These are phyloP conservation scores for Sporisorium scitamineum DNA, from an alignment of 1,284 basidiomycete species.

Conservation along the genomic window DNA sequence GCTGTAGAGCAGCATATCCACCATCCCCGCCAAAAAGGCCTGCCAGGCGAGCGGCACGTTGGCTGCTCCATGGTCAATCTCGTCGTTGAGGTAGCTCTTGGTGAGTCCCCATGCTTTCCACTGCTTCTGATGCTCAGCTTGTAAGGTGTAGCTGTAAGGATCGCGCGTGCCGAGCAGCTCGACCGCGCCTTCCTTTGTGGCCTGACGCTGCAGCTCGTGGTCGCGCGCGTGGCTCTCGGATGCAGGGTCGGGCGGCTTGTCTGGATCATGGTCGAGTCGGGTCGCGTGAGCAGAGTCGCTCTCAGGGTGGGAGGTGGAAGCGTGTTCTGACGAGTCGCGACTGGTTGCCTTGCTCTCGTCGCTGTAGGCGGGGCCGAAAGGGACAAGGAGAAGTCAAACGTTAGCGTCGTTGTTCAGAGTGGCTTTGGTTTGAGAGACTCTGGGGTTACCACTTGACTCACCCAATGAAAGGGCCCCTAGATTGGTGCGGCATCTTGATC, in stretches of 20 bases:
- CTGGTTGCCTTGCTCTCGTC: constrained; percentile 18
- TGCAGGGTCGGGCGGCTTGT: constrained; percentile 25
- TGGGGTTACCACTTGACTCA: constrained; percentile 10
- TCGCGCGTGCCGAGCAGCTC: constrained; percentile 38
- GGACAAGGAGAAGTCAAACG: not conserved
- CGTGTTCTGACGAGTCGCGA: constrained; percentile 4
- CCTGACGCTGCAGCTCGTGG: constrained; percentile 34
- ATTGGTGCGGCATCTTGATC: not conserved
- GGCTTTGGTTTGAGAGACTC: not conserved
- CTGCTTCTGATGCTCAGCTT: constrained; percentile 16
- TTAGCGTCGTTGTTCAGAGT: not conserved
- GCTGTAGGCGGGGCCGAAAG: constrained; percentile 11
- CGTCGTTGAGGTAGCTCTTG: constrained; percentile 48
- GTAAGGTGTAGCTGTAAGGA: constrained; percentile 30
- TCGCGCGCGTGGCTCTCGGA: constrained; percentile 25
- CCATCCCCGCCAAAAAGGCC: constrained; percentile 56
- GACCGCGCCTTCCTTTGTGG: constrained; percentile 38
- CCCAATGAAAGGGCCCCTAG: constrained; percentile 39
- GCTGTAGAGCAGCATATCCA: constrained; percentile 59
- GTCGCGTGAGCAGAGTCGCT: not conserved
- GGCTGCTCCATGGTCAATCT: constrained; percentile 52
- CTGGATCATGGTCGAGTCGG: constrained; percentile 21
- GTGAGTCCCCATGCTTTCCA: constrained; percentile 32
- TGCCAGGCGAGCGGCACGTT: constrained; percentile 59
- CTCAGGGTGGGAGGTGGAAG: not conserved